phyloP scores from a whole-genome alignment of 768 basidiomycete species.

The Mrakia frigida region DNA sequence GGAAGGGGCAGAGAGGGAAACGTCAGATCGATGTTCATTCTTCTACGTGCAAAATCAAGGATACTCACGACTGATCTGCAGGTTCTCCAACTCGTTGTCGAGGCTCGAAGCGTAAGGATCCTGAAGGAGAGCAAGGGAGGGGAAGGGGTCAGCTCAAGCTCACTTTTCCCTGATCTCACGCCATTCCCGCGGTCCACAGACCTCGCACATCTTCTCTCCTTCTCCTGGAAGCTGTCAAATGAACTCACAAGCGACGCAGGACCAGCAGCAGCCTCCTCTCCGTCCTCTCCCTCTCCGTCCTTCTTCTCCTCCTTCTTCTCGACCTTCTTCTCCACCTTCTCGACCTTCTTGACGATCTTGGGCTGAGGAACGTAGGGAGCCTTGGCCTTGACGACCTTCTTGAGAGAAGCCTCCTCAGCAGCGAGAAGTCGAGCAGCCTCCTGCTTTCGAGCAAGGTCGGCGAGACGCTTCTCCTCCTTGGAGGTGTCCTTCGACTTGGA shows the following conservation, averaged over 20 bases:
- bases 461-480: slow-evolving; percentile 32
- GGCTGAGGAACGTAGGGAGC: background rate
- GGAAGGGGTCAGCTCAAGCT: slow-evolving; percentile 2
- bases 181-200: no score
- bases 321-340: slow-evolving; percentile 17
- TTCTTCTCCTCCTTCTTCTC: slow-evolving; percentile 45
- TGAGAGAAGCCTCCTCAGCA: slow-evolving; percentile 18
- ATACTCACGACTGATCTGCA: background rate
- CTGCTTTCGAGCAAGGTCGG: slow-evolving; percentile 29
- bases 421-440: slow-evolving; percentile 31
- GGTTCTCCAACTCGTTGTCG: slow-evolving; percentile 73
- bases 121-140: background rate
- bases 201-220: no score
- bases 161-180: background rate
- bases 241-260: background rate
- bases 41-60: slow-evolving; percentile 18
- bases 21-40: background rate
- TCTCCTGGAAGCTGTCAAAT: no score
- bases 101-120: background rate
- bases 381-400: slow-evolving; percentile 10
- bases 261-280: slow-evolving; percentile 34
- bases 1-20: background rate
- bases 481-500: slow-evolving; percentile 31
- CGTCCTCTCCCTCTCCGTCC: slow-evolving; percentile 41
- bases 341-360: slow-evolving; percentile 6